Base-by-base conservation (phyloP, 2,329 filamentous ascomycete species). In the Stemphylium vesicarium region DNA sequence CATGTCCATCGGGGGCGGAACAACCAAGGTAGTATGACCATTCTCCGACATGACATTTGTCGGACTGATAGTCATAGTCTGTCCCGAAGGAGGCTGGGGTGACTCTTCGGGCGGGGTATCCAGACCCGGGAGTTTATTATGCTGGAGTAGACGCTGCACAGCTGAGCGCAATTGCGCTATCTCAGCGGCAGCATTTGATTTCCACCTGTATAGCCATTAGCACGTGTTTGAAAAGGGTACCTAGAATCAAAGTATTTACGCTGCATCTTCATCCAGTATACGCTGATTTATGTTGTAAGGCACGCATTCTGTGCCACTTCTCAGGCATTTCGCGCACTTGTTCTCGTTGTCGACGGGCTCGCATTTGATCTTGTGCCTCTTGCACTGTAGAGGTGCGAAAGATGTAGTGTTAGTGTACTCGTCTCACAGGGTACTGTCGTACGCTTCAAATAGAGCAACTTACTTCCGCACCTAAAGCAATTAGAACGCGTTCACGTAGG, bases 231-330 rank as follows among this genome's bases (percentile, higher is more conserved):
- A n/a, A 20, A 2, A 18, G 10, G 8, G 13, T 38, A 24, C 9
- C 26, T 11, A 11, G 26, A 36, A 9, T 13, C 11, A 2, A 22
- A 42, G 2, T 4, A 67, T 65, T 61, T 56, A 74, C 70, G 66
- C 54, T 15, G 64, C 64, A 49, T 74, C 71, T 57, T 73, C 71
- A 22, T 73, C 69, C 29, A 69, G 53, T 35, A 73, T 63, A 26
- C 63, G 67, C 46, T 74, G 70, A 42, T 70, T 66, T 42, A 70
- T 61, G 48, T 73, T 74, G 61, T 87, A 86, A 46, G 98, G 83
- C 35, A 92, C 88, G 76, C 95, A 99, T 75, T 95, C 96, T 58
- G 90, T 91, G 77, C 93, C 65, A 39, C 68, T 65, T 39, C 71
- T 66, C 46, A 72, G 55, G 50, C 70, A 74, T 54, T 73, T 73